Base-by-base conservation (phyloP, 2,329 filamentous ascomycete genomes). In the Cercospora zeina region DNA sequence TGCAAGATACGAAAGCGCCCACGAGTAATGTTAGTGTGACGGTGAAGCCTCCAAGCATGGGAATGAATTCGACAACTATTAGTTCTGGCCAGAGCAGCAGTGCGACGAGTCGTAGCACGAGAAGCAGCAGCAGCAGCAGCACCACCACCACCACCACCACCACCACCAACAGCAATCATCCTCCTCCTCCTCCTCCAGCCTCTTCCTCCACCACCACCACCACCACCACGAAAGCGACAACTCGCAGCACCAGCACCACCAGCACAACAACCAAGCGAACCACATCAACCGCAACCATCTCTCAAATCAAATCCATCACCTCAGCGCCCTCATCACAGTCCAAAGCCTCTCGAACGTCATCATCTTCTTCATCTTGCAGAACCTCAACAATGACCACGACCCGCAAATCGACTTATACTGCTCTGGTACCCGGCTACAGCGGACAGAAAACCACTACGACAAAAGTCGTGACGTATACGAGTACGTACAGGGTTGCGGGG, bases 1-100 rank as follows among this genome's bases (percentile, higher is more conserved):
- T 39, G 2, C 34, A 56, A 31, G 36, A 45, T 5, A 36, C 36
- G 14, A 31, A 42, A 16, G 14, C 54, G 2, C 13, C 34, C 19
- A 30, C 16, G 2, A 45, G 54, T 10, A 56, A 56, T 14, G 54
- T 45, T 3, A 45, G 34, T 14, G 34, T 45, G 21, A 56, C 21
- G 0, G 36, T 56, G 9, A 56, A 56, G 4, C 54, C 54, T 27
- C 36, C 36, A 14, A 56, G 54, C 36, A 37, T 45, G 34, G 36
- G 21, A 1, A 56, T 30, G 6, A 36, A 36, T 0, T 37, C 36
- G 30, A 33, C 51, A 8, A 36, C 27, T 21, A 16, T 16, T 6
- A 3, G 6, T 36, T 54, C 51, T 0, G 33, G 51, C 1, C 51
- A 36, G 19, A 54, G 51, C 14, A 54, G 51, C 19, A 54, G 51